Percentiles rank a stretch among this genome's conserved stretches.
Conservation (phyloP, 345 rosid genomes). For the Adansonia digitata region DNA sequence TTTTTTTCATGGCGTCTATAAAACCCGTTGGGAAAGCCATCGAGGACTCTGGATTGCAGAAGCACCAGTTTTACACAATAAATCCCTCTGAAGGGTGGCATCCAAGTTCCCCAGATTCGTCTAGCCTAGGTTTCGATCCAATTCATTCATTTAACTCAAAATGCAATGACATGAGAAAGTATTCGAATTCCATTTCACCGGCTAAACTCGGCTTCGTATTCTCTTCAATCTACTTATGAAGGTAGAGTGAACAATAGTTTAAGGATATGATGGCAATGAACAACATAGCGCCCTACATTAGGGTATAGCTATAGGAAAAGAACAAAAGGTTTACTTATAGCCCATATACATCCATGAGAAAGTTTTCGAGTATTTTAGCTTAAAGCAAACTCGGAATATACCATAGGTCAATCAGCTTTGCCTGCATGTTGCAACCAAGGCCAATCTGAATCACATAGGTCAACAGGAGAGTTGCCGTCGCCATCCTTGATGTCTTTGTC, state of each 20-base stretch:
- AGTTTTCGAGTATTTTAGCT: constrained; percentile 16
- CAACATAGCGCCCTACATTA: constrained; percentile 1
- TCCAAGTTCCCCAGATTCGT: not conserved
- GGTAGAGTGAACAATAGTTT: not conserved
- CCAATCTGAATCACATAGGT: constrained; percentile 68
- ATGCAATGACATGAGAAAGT: not conserved
- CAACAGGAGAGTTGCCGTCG: constrained; percentile 58
- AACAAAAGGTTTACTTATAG: constrained; percentile 10
- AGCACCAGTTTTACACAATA: too few species aligned
- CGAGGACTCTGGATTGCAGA: too few species aligned
- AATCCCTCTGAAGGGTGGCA: not conserved
- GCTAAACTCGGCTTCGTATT: not conserved
- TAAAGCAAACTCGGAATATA: not conserved
- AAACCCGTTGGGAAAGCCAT: too few species aligned
- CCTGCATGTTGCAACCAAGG: constrained; percentile 46
- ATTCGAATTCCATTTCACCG: constrained; percentile 6
- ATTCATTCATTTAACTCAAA: not conserved
- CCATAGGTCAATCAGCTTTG: constrained; percentile 20
- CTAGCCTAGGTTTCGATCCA: not conserved
- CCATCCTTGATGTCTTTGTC: constrained; percentile 52
- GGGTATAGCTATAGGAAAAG: not conserved
- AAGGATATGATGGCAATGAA: not conserved
- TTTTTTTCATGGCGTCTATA: too few species aligned
- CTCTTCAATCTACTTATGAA: not conserved
- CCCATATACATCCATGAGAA: constrained; percentile 35